These are phyloP conservation scores for Boeremia exigua DNA, from an alignment of 2,329 filamentous ascomycete species.

Conservation along the genomic window DNA sequence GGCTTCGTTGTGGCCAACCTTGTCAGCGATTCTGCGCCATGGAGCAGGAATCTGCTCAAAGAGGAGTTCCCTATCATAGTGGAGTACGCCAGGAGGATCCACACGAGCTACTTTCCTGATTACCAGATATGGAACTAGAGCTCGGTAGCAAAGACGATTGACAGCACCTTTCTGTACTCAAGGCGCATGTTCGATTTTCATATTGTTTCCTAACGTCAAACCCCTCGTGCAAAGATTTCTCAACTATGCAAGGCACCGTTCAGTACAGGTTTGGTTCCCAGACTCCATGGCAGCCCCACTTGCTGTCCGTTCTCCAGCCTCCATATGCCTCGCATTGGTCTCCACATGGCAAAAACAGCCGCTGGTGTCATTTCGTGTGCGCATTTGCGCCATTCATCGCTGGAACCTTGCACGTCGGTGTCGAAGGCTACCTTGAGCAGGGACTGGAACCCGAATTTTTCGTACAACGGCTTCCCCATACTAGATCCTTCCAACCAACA, in stretches of 20 bases:
- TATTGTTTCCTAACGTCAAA: background rate
- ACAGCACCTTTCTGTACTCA: background rate
- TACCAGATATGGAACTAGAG: constrained; percentile 54
- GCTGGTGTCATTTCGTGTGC: constrained; percentile 43
- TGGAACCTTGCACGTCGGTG: constrained; percentile 29
- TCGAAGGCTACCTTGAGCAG: constrained; percentile 42
- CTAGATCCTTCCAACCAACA: constrained; percentile 48
- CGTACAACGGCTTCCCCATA: constrained; percentile 48
- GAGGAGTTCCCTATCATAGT: constrained; percentile 56
- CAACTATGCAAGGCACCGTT: background rate
- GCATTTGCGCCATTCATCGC: constrained; percentile 42
- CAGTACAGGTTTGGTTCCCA: constrained; percentile 3
- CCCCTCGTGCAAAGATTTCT: background rate
- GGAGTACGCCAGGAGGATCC: constrained; percentile 64
- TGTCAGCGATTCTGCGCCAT: constrained; percentile 59
- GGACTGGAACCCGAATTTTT: constrained; percentile 38
- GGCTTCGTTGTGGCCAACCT: constrained; percentile 63
- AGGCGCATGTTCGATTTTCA: background rate
- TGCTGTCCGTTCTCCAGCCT: constrained; percentile 17
- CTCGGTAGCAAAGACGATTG: background rate
- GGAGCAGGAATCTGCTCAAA: constrained; percentile 54
- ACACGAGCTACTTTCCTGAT: constrained; percentile 63
- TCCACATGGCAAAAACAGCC: constrained; percentile 43
- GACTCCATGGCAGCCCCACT: constrained; percentile 34
- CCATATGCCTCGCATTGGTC: constrained; percentile 32